A percentile compares a stretch with the other conserved stretches of the same genome.
Conservation (phyloP, 257 asterid genomes). For the Nicotiana tomentosiformis region DNA sequence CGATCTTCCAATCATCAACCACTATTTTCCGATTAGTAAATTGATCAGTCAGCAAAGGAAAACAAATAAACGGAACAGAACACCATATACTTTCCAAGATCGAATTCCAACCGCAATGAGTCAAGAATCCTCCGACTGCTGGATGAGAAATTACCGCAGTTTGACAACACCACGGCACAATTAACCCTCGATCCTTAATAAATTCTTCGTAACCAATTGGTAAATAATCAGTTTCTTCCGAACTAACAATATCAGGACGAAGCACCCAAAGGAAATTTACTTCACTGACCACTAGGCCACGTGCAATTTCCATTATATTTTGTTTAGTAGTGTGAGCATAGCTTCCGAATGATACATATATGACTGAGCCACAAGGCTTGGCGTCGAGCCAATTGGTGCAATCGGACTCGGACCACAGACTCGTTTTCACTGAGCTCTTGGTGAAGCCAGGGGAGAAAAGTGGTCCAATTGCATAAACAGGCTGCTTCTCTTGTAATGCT, state of each 20-base stretch:
- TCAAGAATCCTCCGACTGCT: conserved; percentile 49
- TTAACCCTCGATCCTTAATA: conserved; percentile 35
- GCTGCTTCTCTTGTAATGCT: conserved; percentile 37
- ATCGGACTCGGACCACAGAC: conserved; percentile 65
- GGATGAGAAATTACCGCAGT: conserved; percentile 55
- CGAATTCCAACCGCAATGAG: conserved; percentile 80
- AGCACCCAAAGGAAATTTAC: conserved; percentile 59
- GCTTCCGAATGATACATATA: conserved; percentile 73
- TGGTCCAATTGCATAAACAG: conserved; percentile 55
- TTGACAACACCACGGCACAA: conserved; percentile 62
- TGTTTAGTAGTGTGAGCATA: conserved; percentile 53
- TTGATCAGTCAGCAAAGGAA: conserved; percentile 63
- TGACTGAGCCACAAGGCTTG: conserved; percentile 51
- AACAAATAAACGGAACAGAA: conserved; percentile 45
- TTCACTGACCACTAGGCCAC: conserved; percentile 40
- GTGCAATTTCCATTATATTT: conserved; percentile 55
- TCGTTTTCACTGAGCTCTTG: conserved; percentile 37
- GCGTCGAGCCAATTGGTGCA: conserved; percentile 59
- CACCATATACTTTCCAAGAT: conserved; percentile 59
- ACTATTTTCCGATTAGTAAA: conserved; percentile 60
- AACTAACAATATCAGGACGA: conserved; percentile 58
- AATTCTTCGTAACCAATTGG: conserved; percentile 32
- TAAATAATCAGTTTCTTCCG: conserved; percentile 32
- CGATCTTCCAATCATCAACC: conserved; percentile 63
- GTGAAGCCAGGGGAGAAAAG: conserved; percentile 46